Evolutionary conservation across 2,329 filamentous ascomycete species (phyloP).

Genomic region (Emmonsiellopsis sp.): DNA sequence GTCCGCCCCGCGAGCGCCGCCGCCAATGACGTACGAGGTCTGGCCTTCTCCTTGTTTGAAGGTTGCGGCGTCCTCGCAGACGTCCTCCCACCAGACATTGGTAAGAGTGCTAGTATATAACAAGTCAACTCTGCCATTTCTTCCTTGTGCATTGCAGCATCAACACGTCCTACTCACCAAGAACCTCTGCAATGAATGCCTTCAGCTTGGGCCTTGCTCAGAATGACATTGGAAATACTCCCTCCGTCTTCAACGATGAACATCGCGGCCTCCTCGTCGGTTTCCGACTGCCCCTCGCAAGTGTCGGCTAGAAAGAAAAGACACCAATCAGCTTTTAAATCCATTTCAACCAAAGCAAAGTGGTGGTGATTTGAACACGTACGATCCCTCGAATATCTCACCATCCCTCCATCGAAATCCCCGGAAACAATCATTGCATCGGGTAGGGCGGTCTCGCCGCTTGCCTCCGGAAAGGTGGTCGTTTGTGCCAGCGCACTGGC

Average conservation of each 20-base stretch:
- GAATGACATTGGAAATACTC: conserved; percentile 24
- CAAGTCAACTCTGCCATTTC: background rate
- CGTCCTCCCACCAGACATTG: conserved; percentile 23
- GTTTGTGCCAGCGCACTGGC: background rate
- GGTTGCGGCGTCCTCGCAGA: conserved; percentile 30
- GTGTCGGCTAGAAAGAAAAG: conserved; percentile 6
- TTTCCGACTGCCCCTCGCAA: conserved; percentile 33
- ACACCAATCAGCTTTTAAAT: background rate
- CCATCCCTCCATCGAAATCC: background rate
- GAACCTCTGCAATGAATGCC: conserved; percentile 26
- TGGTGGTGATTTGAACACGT: background rate
- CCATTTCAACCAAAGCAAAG: background rate
- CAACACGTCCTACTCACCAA: conserved; percentile 4
- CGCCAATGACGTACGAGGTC: conserved; percentile 22
- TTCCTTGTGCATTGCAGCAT: background rate
- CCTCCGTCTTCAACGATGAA: conserved; percentile 20
- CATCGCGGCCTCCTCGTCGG: conserved; percentile 28
- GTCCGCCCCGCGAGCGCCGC: conserved; percentile 20
- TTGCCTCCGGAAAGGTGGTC: background rate
- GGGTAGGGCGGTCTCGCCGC: background rate
- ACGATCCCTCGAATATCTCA: background rate
- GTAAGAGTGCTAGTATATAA: conserved; percentile 2
- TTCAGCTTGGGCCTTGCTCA: conserved; percentile 27
- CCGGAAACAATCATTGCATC: background rate
- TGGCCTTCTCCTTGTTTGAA: conserved; percentile 12